Percentiles rank a stretch among this genome's conserved stretches.
Evolutionary conservation across 495 filamentous ascomycete species (phyloP).

Genomic region (Amniculicola lignicola): DNA sequence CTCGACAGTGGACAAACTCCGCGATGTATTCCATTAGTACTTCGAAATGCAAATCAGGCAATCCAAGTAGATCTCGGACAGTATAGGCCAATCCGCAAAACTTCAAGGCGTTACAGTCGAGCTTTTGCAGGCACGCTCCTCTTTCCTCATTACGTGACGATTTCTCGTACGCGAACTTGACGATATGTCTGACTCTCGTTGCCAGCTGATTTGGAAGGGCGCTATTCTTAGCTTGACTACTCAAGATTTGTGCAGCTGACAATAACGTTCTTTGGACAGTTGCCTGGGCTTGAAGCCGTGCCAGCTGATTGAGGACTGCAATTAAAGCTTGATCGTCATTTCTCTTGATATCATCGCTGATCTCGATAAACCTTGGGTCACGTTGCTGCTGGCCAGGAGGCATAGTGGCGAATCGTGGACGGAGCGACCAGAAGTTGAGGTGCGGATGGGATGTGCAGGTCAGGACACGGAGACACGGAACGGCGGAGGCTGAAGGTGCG

Average conservation of each 20-base stretch:
- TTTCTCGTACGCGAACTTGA: background rate
- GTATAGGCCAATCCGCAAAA: background rate
- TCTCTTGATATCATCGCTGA: background rate
- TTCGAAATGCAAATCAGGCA: background rate
- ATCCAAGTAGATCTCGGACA: background rate
- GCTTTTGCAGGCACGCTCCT: background rate
- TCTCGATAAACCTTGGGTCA: background rate
- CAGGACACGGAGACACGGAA: background rate
- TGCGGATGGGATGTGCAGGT: background rate
- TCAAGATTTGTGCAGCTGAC: background rate
- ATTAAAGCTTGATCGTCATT: background rate
- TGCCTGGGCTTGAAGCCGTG: background rate
- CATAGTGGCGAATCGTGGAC: background rate
- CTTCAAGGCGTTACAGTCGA: background rate
- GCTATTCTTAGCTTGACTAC: conserved; percentile 1
- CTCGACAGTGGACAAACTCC: background rate
- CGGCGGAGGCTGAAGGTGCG: background rate
- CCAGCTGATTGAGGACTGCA: background rate
- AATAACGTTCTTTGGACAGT: conserved; percentile 2
- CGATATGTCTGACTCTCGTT: conserved; percentile 2
- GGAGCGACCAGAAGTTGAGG: background rate
- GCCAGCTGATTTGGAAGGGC: conserved; percentile 1
- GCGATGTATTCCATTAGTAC: background rate
- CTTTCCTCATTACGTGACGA: background rate
- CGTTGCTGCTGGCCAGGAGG: background rate